Conservation (phyloP, 1,139 yeast species). For the Yamadazyma epiphylla region DNA sequence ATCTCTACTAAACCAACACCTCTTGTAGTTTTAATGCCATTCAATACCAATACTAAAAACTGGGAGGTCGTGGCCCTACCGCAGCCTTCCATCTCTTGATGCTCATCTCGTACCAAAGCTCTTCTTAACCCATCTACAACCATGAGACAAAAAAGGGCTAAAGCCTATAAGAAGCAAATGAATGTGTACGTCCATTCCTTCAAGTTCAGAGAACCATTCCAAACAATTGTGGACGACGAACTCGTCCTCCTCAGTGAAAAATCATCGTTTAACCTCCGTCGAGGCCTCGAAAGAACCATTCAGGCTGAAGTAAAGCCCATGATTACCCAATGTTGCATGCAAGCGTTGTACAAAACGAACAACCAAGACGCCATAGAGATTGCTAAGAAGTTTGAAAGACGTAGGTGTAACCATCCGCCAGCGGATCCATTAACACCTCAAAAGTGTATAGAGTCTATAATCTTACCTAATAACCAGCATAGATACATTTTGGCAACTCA, state of each 20-base stretch:
- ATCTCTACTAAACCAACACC: too few relatives aligned
- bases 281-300: constrained; percentile 76
- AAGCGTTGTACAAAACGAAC: constrained; percentile 68
- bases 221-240: constrained; percentile 80
- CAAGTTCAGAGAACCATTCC: constrained; percentile 92
- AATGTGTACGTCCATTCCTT: constrained; percentile 77
- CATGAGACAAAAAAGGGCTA: constrained; percentile 97
- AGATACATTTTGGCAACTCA: constrained; percentile 88
- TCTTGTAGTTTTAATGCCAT: too few relatives aligned
- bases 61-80: too few relatives aligned
- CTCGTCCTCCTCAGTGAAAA: constrained; percentile 62
- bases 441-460: constrained; percentile 74
- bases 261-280: constrained; percentile 66
- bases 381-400: constrained; percentile 81
- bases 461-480: constrained; percentile 75
- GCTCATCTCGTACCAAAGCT: too few relatives aligned
- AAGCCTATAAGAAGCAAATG: constrained; percentile 90
- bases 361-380: constrained; percentile 72
- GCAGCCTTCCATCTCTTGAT: too few relatives aligned
- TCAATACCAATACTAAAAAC: too few relatives aligned
- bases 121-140: too few relatives aligned
- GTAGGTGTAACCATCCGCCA: constrained; percentile 56
- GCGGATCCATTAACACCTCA: constrained; percentile 61
- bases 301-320: constrained; percentile 88
- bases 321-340: constrained; percentile 96